These are phyloP conservation scores for Kodamaea fukazawae DNA, from an alignment of 805 yeast genomes.

Conservation along the genomic window DNA sequence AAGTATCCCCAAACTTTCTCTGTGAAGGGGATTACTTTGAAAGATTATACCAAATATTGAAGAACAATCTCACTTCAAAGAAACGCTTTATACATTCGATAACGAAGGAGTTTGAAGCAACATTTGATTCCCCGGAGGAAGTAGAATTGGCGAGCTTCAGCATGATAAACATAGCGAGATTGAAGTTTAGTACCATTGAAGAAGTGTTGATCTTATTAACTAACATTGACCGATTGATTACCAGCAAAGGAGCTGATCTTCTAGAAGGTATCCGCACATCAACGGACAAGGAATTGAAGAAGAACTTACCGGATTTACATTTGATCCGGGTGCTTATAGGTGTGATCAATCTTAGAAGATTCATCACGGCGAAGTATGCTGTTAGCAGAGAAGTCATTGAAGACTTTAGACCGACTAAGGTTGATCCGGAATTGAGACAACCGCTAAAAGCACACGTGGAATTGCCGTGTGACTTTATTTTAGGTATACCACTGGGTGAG, in stretches of 20 bases:
- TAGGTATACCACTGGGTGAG: neutral
- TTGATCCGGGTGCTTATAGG: slow-evolving; percentile 10
- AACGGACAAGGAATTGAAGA: neutral
- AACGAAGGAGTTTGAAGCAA: slow-evolving; percentile 15
- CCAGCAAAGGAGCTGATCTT: slow-evolving; percentile 41
- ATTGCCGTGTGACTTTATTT: neutral
- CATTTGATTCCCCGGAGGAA: slow-evolving; percentile 12
- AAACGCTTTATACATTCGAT: slow-evolving; percentile 38
- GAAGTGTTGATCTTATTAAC: slow-evolving; percentile 48
- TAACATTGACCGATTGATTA: slow-evolving; percentile 42
- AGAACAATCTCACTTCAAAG: slow-evolving; percentile 34
- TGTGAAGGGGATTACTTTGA: slow-evolving; percentile 39
- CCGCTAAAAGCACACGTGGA: slow-evolving; percentile 1
- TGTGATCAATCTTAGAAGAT: slow-evolving; percentile 17
- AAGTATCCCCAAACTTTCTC: slow-evolving; percentile 21
- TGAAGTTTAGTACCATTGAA: slow-evolving; percentile 44
- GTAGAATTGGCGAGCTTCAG: slow-evolving; percentile 25
- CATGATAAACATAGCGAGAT: slow-evolving; percentile 36
- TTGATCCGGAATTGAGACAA: slow-evolving; percentile 33
- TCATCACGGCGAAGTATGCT: slow-evolving; percentile 19
- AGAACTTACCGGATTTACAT: too few relatives aligned
- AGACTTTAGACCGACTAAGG: slow-evolving; percentile 26
- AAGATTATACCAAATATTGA: slow-evolving; percentile 43
- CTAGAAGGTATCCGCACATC: slow-evolving; percentile 1
- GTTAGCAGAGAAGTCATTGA: slow-evolving; percentile 23